A percentile compares a stretch with the other conserved stretches of the same genome.
phyloP scores from a whole-genome alignment of 768 basidiomycete species.

The Auriscalpium microsporum region DNA sequence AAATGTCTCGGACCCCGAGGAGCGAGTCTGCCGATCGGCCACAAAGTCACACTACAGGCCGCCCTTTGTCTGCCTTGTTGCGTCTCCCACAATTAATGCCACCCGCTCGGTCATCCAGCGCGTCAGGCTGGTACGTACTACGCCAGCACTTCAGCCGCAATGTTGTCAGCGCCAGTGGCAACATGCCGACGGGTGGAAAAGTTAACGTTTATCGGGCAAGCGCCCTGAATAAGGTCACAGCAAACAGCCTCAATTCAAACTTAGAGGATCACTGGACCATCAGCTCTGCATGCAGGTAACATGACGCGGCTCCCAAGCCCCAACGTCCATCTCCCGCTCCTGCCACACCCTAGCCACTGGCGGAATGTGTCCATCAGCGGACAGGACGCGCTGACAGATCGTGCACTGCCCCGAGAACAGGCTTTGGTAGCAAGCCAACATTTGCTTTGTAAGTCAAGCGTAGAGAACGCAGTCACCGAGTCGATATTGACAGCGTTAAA shows the following conservation, averaged over 20 bases:
- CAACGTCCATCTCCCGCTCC: constrained; percentile 21
- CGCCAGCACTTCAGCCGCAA: too few species aligned
- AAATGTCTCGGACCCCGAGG: too few species aligned
- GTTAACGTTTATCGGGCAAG: too few species aligned
- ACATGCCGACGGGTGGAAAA: too few species aligned
- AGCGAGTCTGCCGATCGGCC: too few species aligned
- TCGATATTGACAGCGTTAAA: constrained; percentile 2
- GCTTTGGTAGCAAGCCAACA: constrained; percentile 48
- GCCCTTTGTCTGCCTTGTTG: too few species aligned
- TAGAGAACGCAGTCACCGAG: background rate
- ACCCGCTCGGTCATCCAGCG: too few species aligned
- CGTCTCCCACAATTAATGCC: too few species aligned
- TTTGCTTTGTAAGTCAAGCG: constrained; percentile 26
- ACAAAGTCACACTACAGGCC: too few species aligned
- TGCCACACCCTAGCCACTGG: constrained; percentile 57
- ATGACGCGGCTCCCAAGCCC: constrained; percentile 46
- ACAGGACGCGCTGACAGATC: constrained; percentile 56
- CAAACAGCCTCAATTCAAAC: background rate
- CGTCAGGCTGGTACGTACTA: too few species aligned
- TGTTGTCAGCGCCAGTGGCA: too few species aligned
- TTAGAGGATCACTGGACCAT: background rate
- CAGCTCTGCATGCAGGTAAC: constrained; percentile 28
- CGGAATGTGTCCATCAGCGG: constrained; percentile 62
- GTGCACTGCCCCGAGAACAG: constrained; percentile 57
- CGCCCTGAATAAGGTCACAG: too few species aligned